Percentiles rank a stretch among this genome's conserved stretches.
Conservation (phyloP, 805 yeast genomes). For the Lipomyces yamadae region DNA sequence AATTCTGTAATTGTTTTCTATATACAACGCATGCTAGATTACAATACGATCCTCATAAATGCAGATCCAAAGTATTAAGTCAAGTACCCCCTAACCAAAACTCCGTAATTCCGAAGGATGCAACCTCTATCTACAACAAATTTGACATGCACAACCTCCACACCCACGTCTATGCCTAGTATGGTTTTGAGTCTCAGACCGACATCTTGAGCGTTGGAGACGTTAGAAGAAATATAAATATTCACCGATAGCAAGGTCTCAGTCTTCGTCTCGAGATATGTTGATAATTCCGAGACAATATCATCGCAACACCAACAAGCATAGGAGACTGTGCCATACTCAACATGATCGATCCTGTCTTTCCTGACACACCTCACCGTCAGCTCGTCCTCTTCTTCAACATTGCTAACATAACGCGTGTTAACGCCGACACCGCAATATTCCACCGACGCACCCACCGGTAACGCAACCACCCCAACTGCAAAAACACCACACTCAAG, state of each 20-base stretch:
- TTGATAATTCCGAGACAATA: neutral
- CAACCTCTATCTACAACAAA: neutral
- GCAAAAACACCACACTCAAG: slow-evolving; percentile 50
- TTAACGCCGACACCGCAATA: slow-evolving; percentile 69
- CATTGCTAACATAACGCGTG: slow-evolving; percentile 47
- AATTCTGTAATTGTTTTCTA: neutral
- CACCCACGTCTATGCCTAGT: neutral
- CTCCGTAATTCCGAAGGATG: slow-evolving; percentile 4
- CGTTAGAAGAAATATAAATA: neutral
- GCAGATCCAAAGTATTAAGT: neutral
- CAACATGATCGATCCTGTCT: neutral
- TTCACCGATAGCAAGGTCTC: slow-evolving; percentile 1
- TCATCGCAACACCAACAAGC: slow-evolving; percentile 3
- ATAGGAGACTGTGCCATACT: slow-evolving; percentile 10
- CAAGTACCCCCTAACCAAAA: slow-evolving; percentile 5
- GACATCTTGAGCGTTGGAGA: neutral
- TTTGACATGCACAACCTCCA: slow-evolving; percentile 11
- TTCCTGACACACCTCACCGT: neutral
- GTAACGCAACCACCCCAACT: slow-evolving; percentile 62
- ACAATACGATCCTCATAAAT: neutral
- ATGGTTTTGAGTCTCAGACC: neutral
- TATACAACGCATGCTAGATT: neutral
- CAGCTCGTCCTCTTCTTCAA: slow-evolving; percentile 46
- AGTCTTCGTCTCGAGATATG: neutral
- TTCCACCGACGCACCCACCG: slow-evolving; percentile 68